phyloP scores from a whole-genome alignment of 208 protist genomes.

The Trypanosoma cruzi region DNA sequence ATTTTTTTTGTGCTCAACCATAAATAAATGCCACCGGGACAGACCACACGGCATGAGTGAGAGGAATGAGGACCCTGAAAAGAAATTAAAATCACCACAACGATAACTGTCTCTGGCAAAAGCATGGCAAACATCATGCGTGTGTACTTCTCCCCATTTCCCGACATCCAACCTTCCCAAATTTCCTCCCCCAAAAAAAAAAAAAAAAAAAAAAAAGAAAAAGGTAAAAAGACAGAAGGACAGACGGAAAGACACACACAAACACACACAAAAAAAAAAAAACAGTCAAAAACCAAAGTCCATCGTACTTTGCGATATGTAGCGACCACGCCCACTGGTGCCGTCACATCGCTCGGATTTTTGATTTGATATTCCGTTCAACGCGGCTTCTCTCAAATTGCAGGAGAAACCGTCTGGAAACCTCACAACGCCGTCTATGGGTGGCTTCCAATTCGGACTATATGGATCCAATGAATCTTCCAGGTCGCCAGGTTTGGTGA shows the following conservation, averaged over 20 bases:
- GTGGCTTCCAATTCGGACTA: constrained; percentile 22
- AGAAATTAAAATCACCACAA: too few relatives aligned
- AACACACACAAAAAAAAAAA: constrained; percentile 22
- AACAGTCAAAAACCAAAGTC: not conserved
- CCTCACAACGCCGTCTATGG: constrained; percentile 19
- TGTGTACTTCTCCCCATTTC: too few relatives aligned
- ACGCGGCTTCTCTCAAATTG: constrained; percentile 9
- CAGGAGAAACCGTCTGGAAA: constrained; percentile 28
- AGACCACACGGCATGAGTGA: not conserved
- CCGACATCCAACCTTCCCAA: too few relatives aligned
- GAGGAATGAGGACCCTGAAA: not conserved
- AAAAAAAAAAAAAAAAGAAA: not conserved
- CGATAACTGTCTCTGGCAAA: too few relatives aligned
- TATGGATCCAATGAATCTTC: constrained; percentile 24
- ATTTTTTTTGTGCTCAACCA: constrained; percentile 4
- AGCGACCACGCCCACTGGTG: not conserved
- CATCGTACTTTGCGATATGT: not conserved
- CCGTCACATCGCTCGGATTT: not conserved
- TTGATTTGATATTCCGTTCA: not conserved
- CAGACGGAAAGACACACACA: not conserved
- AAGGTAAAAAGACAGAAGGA: not conserved
- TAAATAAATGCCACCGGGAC: not conserved
- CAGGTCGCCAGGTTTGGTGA: constrained; percentile 6
- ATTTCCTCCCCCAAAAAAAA: too few relatives aligned
- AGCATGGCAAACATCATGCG: too few relatives aligned